Evolutionary conservation across 73 alveolate species (phyloP), one percentile per base, ranked within the genome.

Genomic region (Diophrys sp.): DNA sequence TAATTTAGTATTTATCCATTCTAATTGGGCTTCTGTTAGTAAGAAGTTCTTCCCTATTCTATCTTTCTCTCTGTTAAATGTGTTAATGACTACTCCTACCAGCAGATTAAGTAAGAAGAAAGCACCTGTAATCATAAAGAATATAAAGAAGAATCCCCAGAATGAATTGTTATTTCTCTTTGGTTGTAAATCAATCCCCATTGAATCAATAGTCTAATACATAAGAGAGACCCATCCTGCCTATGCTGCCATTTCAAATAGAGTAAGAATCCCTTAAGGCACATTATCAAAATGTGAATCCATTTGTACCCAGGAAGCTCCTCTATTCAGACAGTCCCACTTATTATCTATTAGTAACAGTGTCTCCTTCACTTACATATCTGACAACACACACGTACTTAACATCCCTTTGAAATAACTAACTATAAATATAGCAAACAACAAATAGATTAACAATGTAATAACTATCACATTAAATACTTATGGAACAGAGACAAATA

Each of bases 41-140:
- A 73, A 25, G 55, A 31, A 73, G 54, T 73, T 73, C 54, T 73
- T 56, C 72, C 77, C 68, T 2, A 77, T 0, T 28, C 31, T 79
- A 62, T 80, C 80, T 69, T 70, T 73, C 33, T 78, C 89, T 66
- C 77, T 54, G 69, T 85, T 90, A 57, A 86, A 90, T 44, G 90
- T 90, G 72, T 79, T 78, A 57, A 90, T 90, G 0, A 90, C 87
- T 26, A 90, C 94, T 23, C 97, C 97, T 66, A 90, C 97, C 62
- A 87, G 79, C 68, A 90, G 74, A 81, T 90, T 90, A 31, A 90
- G 68, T 57, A 90, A 68, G 81, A 90, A 90, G 87, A 90, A 87
- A 57, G 80, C 31, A 8, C 86, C 91, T n/a, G 87, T 81, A 24
- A 90, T 76, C n/a, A 90, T 87, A 76, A 87, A 87, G 14, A 71